These are phyloP conservation scores for Lepraria neglecta DNA, from an alignment of 495 filamentous ascomycete species.

Conservation along the genomic window DNA sequence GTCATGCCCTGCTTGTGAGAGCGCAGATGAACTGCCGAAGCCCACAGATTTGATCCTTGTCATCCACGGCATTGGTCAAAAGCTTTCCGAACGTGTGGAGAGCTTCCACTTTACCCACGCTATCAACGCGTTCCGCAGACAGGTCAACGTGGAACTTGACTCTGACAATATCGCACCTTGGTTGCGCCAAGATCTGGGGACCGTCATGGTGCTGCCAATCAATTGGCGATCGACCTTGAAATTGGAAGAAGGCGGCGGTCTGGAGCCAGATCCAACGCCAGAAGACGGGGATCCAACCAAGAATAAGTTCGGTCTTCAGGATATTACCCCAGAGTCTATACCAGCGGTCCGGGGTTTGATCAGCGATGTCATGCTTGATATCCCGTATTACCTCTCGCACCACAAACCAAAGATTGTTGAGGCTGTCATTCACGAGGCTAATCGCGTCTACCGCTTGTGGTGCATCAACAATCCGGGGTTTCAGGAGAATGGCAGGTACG, in stretches of 20 bases:
- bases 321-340: constrained; percentile 88
- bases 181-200: constrained; percentile 62
- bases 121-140: constrained; percentile 82
- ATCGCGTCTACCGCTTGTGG: constrained; percentile 89
- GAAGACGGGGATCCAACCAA: constrained; percentile 44
- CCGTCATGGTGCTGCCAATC: constrained; percentile 66
- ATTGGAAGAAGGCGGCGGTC: constrained; percentile 68
- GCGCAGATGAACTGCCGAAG: constrained; percentile 58
- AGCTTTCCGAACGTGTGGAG: constrained; percentile 90
- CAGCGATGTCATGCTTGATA: constrained; percentile 94
- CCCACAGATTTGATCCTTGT: constrained; percentile 86
- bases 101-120: constrained; percentile 96
- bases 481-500: constrained; percentile 53
- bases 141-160: constrained; percentile 76
- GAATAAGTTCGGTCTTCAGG: constrained; percentile 70
- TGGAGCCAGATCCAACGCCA: constrained; percentile 33
- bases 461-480: constrained; percentile 87
- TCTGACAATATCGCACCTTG: constrained; percentile 64
- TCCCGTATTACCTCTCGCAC: constrained; percentile 93
- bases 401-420: constrained; percentile 92
- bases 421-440: constrained; percentile 85
- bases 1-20: constrained; percentile 46
- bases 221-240: constrained; percentile 88
- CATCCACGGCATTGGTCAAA: constrained; percentile 91
- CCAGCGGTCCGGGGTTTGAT: constrained; percentile 85